Percentiles rank a stretch among this genome's conserved stretches.
These are phyloP conservation scores for Elongisporangium anandrum DNA, from an alignment of 352 stramenopile species.

Conservation along the genomic window DNA sequence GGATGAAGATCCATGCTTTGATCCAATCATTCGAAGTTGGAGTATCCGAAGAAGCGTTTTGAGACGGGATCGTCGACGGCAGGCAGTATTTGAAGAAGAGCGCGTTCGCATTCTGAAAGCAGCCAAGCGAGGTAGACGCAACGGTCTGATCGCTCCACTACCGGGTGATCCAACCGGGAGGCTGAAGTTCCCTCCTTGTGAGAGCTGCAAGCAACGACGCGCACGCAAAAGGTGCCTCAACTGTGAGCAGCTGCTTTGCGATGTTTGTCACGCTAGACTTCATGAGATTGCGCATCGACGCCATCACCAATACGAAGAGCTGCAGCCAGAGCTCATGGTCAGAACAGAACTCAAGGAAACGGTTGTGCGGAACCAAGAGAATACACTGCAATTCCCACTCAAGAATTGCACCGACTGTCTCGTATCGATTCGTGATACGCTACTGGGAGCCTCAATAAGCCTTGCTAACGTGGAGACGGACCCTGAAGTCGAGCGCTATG, in stretches of 20 bases:
- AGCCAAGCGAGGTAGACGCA: constrained; percentile 31
- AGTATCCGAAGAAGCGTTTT: constrained; percentile 24
- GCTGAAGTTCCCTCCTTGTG: constrained; percentile 39
- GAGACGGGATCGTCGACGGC: constrained; percentile 21
- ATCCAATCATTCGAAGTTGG: constrained; percentile 33
- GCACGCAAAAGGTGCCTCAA: constrained; percentile 41
- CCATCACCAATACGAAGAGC: constrained; percentile 46
- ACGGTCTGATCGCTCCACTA: constrained; percentile 57
- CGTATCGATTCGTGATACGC: constrained; percentile 17
- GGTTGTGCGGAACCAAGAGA: constrained; percentile 18
- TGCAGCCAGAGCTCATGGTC: constrained; percentile 24
- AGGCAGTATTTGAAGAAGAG: constrained; percentile 33
- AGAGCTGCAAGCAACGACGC: constrained; percentile 42
- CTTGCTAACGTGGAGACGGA: constrained; percentile 6
- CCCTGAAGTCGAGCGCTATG: constrained; percentile 42
- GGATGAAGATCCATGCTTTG: constrained; percentile 4
- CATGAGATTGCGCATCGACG: constrained; percentile 46
- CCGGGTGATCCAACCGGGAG: constrained; percentile 20
- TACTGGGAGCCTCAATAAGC: constrained; percentile 9
- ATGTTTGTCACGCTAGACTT: constrained; percentile 53
- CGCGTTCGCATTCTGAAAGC: constrained; percentile 31
- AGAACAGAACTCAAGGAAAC: constrained; percentile 16
- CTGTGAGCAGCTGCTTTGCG: constrained; percentile 58
- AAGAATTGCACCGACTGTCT: constrained; percentile 23
- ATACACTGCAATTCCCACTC: constrained; percentile 17